phyloP scores from a whole-genome alignment of 225 moss, liverwort and hornwort species.

The Rhytidiadelphus loreus region DNA sequence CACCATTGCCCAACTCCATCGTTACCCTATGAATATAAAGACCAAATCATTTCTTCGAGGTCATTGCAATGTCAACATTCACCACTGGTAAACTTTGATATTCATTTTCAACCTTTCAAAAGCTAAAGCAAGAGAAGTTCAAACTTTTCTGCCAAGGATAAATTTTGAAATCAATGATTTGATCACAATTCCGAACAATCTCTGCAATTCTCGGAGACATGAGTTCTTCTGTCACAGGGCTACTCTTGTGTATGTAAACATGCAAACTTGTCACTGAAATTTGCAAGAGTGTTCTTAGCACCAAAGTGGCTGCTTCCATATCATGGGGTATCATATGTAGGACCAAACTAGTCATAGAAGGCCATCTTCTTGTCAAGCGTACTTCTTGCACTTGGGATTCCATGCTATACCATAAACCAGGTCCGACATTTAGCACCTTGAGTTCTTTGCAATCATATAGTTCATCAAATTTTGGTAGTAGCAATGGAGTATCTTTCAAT shows the following conservation, averaged over 20 bases:
- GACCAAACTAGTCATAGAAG: conserved; percentile 11
- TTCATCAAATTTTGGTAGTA: conserved; percentile 15
- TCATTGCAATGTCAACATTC: no score
- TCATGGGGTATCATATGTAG: conserved; percentile 32
- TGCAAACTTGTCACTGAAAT: neutral
- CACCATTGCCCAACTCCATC: neutral
- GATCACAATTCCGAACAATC: neutral
- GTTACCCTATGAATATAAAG: no score
- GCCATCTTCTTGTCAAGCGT: neutral
- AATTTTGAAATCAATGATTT: neutral
- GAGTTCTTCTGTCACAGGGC: neutral
- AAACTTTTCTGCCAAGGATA: neutral
- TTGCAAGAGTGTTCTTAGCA: neutral
- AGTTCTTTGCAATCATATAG: conserved; percentile 7
- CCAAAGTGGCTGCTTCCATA: neutral
- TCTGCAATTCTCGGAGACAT: neutral
- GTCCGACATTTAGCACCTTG: conserved; percentile 41
- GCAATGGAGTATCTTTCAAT: neutral
- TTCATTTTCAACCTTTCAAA: neutral
- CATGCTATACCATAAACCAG: conserved; percentile 49
- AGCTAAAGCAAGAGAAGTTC: conserved; percentile 10
- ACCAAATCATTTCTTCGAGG: neutral
- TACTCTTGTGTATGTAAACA: neutral
- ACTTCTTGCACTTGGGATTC: neutral
- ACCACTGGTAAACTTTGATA: fast-evolving